These are phyloP conservation scores for Cardiosporidium cionae DNA, from an alignment of 169 alveolate species.

Conservation along the genomic window DNA sequence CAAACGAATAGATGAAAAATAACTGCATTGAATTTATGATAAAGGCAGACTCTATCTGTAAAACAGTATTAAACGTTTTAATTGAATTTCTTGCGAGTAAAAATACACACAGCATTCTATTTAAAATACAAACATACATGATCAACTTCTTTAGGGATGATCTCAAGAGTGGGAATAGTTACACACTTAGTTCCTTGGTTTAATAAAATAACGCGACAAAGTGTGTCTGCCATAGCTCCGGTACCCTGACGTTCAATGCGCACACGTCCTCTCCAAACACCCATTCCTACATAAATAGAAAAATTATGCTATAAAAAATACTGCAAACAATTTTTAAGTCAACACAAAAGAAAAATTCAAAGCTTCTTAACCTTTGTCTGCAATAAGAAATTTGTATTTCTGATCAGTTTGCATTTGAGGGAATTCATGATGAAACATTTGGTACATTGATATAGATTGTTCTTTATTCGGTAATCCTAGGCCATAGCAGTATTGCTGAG, in stretches of 20 bases:
- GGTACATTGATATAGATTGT: slow-evolving; percentile 15
- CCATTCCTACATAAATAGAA: slow-evolving; percentile 16
- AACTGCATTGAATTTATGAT: no score
- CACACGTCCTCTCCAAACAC: slow-evolving; percentile 50
- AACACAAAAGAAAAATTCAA: not conserved
- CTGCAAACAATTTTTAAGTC: not conserved
- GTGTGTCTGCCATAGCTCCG: slow-evolving; percentile 38
- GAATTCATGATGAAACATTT: slow-evolving; percentile 49
- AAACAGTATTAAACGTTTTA: no score
- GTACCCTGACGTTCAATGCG: slow-evolving; percentile 45
- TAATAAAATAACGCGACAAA: slow-evolving; percentile 38
- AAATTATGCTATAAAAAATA: not conserved
- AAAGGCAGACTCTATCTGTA: no score
- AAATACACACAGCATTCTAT: not conserved
- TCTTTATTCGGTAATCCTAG: not conserved
- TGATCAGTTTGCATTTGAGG: slow-evolving; percentile 42
- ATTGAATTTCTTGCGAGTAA: no score
- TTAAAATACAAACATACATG: not conserved
- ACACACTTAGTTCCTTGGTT: slow-evolving; percentile 45
- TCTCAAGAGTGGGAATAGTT: slow-evolving; percentile 48
- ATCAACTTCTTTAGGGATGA: slow-evolving; percentile 44
- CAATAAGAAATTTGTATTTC: slow-evolving; percentile 34
- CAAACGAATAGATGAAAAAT: no score
- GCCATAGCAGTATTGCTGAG: not conserved
- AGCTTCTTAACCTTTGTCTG: slow-evolving; percentile 33